Evolutionary conservation across 2,329 filamentous ascomycete genomes (phyloP), one percentile per base, ranked within the genome.

Genomic region (Myriosclerotinia curreyana): DNA sequence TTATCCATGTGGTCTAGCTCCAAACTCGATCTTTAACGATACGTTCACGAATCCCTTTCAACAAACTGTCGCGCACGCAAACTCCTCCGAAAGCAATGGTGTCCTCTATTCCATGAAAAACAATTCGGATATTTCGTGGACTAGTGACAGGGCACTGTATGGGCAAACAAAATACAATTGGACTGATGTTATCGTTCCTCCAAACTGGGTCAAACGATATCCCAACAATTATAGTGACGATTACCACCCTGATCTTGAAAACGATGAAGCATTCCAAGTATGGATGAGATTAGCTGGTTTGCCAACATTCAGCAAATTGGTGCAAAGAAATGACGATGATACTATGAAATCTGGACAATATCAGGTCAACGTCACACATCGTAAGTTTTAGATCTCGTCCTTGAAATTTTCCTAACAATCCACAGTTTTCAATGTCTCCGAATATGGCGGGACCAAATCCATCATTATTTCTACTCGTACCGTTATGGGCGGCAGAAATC

Each of bases 281-380:
- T 99, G 95, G 95, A 99, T 99, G 95, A 87, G 95, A 71, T 96
- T 96, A 1, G 95, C 95, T 31, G 95, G 94, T 65, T 79, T 98
- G 71, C 95, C 95, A 0, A 89, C 89, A 6, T 99, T 99, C 76
- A 96, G 91, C 83, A 99, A 99, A 79, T 81, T 99, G 54, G 91
- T 92, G 53, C 85, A 89, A 76, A 85, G 92, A 66, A 97, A 97
- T 74, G 89, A 96, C 74, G 81, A 80, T 0, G 79, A 82, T 2
- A 75, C 79, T 0, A 89, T 99, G 89, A 72, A 75, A 42, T 74
- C 79, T 20, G 95, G 94, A 36, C 85, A 79, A 25, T 99, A 99
- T 75, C 80, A 86, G 67, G 79, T 99, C 61, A 81, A 89, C 60
- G 89, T 98, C 68, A 81, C 86, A 65, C 84, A 93, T 72, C 86